Base-by-base conservation (phyloP, 768 basidiomycete species). In the Pleurotus tuoliensis region DNA sequence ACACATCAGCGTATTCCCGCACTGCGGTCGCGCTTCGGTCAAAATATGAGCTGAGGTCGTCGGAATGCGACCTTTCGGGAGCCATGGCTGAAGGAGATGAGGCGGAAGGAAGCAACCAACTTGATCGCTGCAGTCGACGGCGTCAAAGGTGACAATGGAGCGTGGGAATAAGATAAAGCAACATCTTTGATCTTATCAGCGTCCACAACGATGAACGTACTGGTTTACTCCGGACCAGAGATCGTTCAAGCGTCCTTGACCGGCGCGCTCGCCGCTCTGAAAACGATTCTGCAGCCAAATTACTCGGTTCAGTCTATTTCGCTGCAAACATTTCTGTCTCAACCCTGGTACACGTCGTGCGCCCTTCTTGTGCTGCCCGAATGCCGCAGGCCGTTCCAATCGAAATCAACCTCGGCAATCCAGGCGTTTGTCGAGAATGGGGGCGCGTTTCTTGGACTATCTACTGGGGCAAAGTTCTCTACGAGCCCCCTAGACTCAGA, bases 341-440 rank as follows among this genome's bases (percentile, higher is more conserved):
- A 87, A 45, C 94, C 94, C 16, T 98, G 94, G 95, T 68, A 81
- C 38, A 64, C 73, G 5, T 78, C 80, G 8, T 95, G 92, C 66
- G 86, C 87, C 2, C 75, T 96, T 1, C 80, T 98, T 15, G 87
- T 94, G 49, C 72, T 96, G 56, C 84, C 90, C n/a, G 78, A 84
- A 56, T 80, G 80, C 47, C 72, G 79, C 27, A 75, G 76, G 58
- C 79, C 69, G 7, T 66, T 75, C 61, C 64, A 69, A 51, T 69
- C 73, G 20, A 52, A 73, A 8, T 65, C 81, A 6, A 73, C 72
- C 44, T 63, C 69, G 9, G 67, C 77, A 2, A 82, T 94, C 47
- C 74, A 73, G 50, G 74, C 74, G 3, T 96, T 82, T 60, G 80
- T 89, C 5, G 75, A 82, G 40, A 61, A 70, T 5, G 93, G 94